Percentiles rank a stretch among this genome's conserved stretches.
phyloP scores from a whole-genome alignment of 1,284 basidiomycete genomes.

The Melampsora americana region DNA sequence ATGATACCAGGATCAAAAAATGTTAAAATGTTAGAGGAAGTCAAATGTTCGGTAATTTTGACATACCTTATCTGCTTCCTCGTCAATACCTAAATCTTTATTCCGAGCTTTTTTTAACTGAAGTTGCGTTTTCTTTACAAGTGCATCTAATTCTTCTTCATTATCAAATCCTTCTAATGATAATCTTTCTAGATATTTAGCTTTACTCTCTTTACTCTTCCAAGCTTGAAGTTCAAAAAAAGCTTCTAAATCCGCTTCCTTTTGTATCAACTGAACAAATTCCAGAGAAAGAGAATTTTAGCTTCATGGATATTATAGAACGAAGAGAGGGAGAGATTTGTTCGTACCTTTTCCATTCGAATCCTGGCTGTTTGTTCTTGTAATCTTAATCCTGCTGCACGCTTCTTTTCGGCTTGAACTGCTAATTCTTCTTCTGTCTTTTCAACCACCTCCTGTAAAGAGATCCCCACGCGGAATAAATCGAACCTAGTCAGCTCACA shows the following conservation, averaged over 20 bases:
- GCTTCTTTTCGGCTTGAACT: conserved; percentile 70
- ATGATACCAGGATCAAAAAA: neutral
- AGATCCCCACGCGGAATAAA: neutral
- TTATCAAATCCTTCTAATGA: conserved; percentile 69
- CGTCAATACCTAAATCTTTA: conserved; percentile 67
- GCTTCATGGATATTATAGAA: neutral
- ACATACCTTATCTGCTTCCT: conserved; percentile 59
- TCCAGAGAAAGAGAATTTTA: neutral
- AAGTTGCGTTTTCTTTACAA: conserved; percentile 66
- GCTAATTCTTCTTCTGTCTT: conserved; percentile 88
- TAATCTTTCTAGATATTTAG: conserved; percentile 66
- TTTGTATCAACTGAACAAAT: conserved; percentile 26
- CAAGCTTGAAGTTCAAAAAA: conserved; percentile 67
- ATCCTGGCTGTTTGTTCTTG: conserved; percentile 90
- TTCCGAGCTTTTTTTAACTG: conserved; percentile 67
- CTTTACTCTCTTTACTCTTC: conserved; percentile 66
- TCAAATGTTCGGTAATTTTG: neutral
- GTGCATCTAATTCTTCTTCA: conserved; percentile 56
- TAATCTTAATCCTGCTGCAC: conserved; percentile 78
- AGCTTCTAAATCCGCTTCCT: conserved; percentile 64
- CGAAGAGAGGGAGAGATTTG: neutral
- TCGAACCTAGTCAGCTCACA: neutral
- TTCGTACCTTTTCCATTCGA: conserved; percentile 73
- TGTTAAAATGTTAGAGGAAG: neutral
- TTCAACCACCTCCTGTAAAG: conserved; percentile 64